A percentile compares a stretch with the other conserved stretches of the same genome.
Evolutionary conservation across 805 yeast genomes (phyloP).

Genomic region (Isabelozyma heimii): DNA sequence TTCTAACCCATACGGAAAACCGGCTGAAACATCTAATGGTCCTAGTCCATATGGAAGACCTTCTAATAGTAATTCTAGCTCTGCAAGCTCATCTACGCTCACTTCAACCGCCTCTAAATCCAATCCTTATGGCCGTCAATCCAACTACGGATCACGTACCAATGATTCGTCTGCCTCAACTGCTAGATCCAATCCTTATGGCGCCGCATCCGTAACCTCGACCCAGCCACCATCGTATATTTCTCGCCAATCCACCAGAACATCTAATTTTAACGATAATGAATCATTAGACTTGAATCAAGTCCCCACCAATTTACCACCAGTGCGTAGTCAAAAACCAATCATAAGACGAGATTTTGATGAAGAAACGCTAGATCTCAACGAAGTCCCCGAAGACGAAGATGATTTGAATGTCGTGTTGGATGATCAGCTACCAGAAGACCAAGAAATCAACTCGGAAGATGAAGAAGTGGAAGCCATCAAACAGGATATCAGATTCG

Average conservation of each 20-base stretch:
- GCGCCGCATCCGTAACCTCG: constrained; percentile 1
- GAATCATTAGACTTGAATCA: constrained; percentile 39
- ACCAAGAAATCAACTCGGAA: constrained; percentile 49
- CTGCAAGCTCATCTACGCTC: neutral
- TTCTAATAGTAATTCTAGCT: neutral
- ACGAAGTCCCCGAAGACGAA: constrained; percentile 25
- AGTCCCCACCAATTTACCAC: constrained; percentile 30
- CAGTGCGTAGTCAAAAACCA: constrained; percentile 17
- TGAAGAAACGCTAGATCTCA: constrained; percentile 29
- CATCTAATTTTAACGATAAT: constrained; percentile 16
- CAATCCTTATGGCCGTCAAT: constrained; percentile 1
- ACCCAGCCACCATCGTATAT: neutral
- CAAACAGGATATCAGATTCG: constrained; percentile 76
- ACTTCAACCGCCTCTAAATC: neutral
- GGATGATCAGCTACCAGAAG: constrained; percentile 34
- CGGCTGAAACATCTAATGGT: neutral
- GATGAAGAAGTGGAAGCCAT: constrained; percentile 89
- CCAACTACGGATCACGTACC: neutral
- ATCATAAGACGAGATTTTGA: constrained; percentile 16
- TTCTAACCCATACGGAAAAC: neutral
- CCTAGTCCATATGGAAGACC: constrained; percentile 7
- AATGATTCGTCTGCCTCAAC: constrained; percentile 4
- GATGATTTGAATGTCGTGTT: constrained; percentile 40
- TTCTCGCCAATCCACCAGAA: constrained; percentile 2
- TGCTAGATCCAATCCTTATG: constrained; percentile 10